Evolutionary conservation across 2,329 filamentous ascomycete genomes (phyloP), one percentile per base, ranked within the genome.

Genomic region (Dothideomycetes sp.): DNA sequence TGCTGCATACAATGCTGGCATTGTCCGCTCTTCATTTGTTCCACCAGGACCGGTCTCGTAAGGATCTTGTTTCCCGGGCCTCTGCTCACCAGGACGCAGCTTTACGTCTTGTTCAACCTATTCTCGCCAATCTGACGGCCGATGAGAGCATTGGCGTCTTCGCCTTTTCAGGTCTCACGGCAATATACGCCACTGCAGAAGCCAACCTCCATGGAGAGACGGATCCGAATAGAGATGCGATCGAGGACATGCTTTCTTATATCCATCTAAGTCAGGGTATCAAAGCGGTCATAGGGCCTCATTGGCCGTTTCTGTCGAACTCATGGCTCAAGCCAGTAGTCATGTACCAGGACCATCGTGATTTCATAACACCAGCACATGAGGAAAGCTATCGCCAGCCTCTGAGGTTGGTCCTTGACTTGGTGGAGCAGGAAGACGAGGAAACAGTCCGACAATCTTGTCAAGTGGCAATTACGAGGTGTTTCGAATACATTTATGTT

Each of bases 81-180:
- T 36, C 14, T 17, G 14, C 19, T 16, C 34, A 36, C 12, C 34
- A 36, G 34, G 29, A 36, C 19, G 12, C 34, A 15, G 34, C 34
- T 1, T 16, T 36, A 5, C 7, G 19, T 15, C 16, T 36, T 9
- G 34, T 36, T 4, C 34, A 24, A 5, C 14, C 34, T 5, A 19
- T 27, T 16, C 14, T 36, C 8, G 3, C 29, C 3, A 15, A 29
- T 4, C 5, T 36, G 8, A 29, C 16, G 9, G n/a, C 12, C 11
- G 9, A 17, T 4, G 29, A 29, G 5, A 17, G 27, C 22, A 17
- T 27, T 5, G 34, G 15, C 2, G 34, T 36, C 15, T 10, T 36
- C 22, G n/a, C 27, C 3, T 29, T 36, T 29, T 29, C 19, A 8
- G 34, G 22, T 12, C 17, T 36, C 10, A 36, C 22, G 3, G 27